Evolutionary conservation across 192 early-diverging fungal genomes (phyloP).

Genomic region (Rhizophagus sp.): DNA sequence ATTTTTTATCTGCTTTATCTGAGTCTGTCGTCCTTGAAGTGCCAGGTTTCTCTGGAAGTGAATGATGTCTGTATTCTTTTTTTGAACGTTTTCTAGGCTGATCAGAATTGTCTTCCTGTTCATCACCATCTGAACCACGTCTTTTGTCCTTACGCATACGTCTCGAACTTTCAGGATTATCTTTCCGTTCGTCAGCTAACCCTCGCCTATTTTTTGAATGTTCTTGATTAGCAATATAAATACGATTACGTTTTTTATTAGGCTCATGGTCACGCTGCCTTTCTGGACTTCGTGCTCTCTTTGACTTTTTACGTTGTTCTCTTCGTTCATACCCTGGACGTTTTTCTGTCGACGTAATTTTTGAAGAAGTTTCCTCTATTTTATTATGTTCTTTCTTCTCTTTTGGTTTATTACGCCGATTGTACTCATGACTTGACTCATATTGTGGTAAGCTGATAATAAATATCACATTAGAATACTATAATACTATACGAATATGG

Average conservation of each 20-base stretch:
- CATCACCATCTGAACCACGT: not conserved
- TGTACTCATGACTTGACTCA: conserved; percentile 79
- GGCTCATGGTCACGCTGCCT: not conserved
- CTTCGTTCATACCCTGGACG: not conserved
- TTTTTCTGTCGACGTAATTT: not conserved
- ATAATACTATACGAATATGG: not conserved
- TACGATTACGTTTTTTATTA: not conserved
- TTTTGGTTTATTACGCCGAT: conserved; percentile 44
- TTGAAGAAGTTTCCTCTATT: not conserved
- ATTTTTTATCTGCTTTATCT: not conserved
- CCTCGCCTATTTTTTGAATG: not conserved
- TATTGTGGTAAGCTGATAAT: conserved; percentile 63
- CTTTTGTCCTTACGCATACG: not conserved
- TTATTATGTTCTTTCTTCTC: not conserved
- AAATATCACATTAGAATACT: not conserved
- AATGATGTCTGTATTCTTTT: not conserved
- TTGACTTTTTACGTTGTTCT: not conserved
- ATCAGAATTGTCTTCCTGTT: not conserved
- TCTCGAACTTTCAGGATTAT: not conserved
- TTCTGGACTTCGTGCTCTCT: not conserved
- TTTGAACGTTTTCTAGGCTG: not conserved
- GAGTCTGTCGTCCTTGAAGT: not conserved
- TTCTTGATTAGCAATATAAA: not conserved
- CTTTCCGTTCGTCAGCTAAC: not conserved
- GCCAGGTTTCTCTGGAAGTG: not conserved